Percentiles rank a stretch among this genome's conserved stretches.
phyloP scores from a whole-genome alignment of 1,139 yeast genomes.

The Saccharomyces pastorianus region DNA sequence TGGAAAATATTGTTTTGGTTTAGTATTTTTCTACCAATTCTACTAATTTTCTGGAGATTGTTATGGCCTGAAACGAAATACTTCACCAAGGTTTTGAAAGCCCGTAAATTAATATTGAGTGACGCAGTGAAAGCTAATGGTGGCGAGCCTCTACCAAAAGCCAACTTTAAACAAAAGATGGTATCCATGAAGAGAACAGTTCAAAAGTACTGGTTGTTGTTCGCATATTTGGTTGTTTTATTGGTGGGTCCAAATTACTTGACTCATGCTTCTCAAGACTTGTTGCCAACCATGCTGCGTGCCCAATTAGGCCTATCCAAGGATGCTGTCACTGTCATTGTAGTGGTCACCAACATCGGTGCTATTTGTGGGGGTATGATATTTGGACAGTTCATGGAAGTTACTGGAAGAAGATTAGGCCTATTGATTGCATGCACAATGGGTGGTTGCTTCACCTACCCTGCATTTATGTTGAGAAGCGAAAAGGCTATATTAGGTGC shows the following conservation, averaged over 20 bases:
- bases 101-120: slow-evolving; percentile 27
- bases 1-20: slow-evolving; percentile 55
- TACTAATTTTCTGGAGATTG: slow-evolving; percentile 38
- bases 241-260: slow-evolving; percentile 61
- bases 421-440: slow-evolving; percentile 49
- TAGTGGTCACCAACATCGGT: slow-evolving; percentile 61
- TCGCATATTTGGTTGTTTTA: slow-evolving; percentile 44
- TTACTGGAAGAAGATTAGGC: slow-evolving; percentile 52
- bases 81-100: slow-evolving; percentile 27
- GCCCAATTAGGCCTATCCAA: slow-evolving; percentile 43
- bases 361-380: slow-evolving; percentile 58
- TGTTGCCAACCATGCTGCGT: slow-evolving; percentile 57
- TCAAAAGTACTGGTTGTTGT: slow-evolving; percentile 37
- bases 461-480: slow-evolving; percentile 54
- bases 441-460: slow-evolving; percentile 64
- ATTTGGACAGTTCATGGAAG: slow-evolving; percentile 53
- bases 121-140: slow-evolving; percentile 39
- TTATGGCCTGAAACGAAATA: slow-evolving; percentile 35
- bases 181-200: slow-evolving; percentile 28
- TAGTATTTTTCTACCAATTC: slow-evolving; percentile 41
- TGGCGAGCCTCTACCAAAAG: slow-evolving; percentile 47
- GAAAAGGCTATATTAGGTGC: slow-evolving; percentile 57
- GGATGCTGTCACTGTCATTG: slow-evolving; percentile 54
- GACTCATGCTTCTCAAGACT: slow-evolving; percentile 68
- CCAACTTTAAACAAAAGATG: slow-evolving; percentile 13